Base-by-base conservation (phyloP, 495 filamentous ascomycete genomes). In the Beverwykella pulmonaria region DNA sequence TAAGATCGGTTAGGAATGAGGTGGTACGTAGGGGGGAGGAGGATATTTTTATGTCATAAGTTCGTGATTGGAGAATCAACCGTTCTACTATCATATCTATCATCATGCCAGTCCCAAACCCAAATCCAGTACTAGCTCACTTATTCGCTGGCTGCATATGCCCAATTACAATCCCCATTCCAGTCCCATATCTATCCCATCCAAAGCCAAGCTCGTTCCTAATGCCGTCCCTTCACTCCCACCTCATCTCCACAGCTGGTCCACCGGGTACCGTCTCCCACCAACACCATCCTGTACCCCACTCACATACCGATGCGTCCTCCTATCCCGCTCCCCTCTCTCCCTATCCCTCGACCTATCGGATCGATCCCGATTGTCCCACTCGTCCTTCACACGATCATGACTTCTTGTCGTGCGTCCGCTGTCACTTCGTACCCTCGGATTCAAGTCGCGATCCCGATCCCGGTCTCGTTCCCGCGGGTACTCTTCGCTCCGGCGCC, bases 301-400 rank as follows among this genome's bases (percentile, higher is more conserved):
- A 9, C 70, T 19, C 29, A 72, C 69, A 63, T 73, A 70, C 29
- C 73, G 44, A 50, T 67, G 53, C 29, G 67, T 14, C 54, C 68
- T 48, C 53, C 53, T 59, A 2, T 69, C 59, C 27, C 59, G 30
- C 20, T 61, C 67, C 20, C 62, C 46, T 23, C 49, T 19, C 23
- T 36, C 64, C 15, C 49, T 20, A 32, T 57, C 48, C 27, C 59
- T 34, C 41, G 23, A 20, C 30, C 44, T 27, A 2, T 27, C 26
- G 7, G 59, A 52, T 15, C 50, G 17, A 19, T 63, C 60, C 39
- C 60, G 29, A 8, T 41, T 22, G 49, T 64, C 61, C 61, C 67
- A 63, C 10, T 61, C 53, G 17, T 65, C 61, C 32, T 56, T 65
- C 6, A 60, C 27, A 6, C 55, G 23, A 19, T 65, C 61, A 19